These are phyloP conservation scores for Trichoderma gracile DNA, from an alignment of 2,329 filamentous ascomycete species.

Conservation along the genomic window DNA sequence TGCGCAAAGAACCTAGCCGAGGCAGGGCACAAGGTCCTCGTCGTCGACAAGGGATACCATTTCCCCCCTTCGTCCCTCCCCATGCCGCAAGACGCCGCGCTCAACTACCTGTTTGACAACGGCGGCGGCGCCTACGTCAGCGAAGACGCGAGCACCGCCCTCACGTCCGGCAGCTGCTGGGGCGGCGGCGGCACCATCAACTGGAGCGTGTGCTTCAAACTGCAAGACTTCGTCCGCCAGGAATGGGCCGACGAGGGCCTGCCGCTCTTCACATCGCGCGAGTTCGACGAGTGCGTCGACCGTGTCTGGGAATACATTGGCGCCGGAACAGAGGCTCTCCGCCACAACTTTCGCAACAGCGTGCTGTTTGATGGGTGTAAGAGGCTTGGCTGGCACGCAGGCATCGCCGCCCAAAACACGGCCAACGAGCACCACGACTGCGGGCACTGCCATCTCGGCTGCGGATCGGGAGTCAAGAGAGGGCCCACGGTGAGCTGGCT, in stretches of 20 bases:
- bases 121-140: slow-evolving; percentile 61
- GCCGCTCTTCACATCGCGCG: slow-evolving; percentile 69
- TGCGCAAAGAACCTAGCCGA: slow-evolving; percentile 78
- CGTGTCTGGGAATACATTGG: slow-evolving; percentile 79
- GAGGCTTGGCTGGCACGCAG: slow-evolving; percentile 71
- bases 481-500: slow-evolving; percentile 77
- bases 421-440: slow-evolving; percentile 73
- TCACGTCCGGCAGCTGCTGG: slow-evolving; percentile 72
- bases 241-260: slow-evolving; percentile 77
- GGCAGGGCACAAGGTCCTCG: slow-evolving; percentile 72
- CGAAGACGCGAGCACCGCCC: slow-evolving; percentile 58
- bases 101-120: slow-evolving; percentile 68
- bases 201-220: slow-evolving; percentile 68
- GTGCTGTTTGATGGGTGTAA: slow-evolving; percentile 73
- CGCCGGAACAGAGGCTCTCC: slow-evolving; percentile 63
- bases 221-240: slow-evolving; percentile 72
- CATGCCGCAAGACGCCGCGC: slow-evolving; percentile 65
- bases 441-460: slow-evolving; percentile 63
- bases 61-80: slow-evolving; percentile 72
- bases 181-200: slow-evolving; percentile 88
- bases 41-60: slow-evolving; percentile 81
- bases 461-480: slow-evolving; percentile 70
- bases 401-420: slow-evolving; percentile 76
- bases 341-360: slow-evolving; percentile 72
- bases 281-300: slow-evolving; percentile 78